Evolutionary conservation across 371 early-diverging fungal genomes (phyloP).

Genomic region (Rhizopus arrhizus): DNA sequence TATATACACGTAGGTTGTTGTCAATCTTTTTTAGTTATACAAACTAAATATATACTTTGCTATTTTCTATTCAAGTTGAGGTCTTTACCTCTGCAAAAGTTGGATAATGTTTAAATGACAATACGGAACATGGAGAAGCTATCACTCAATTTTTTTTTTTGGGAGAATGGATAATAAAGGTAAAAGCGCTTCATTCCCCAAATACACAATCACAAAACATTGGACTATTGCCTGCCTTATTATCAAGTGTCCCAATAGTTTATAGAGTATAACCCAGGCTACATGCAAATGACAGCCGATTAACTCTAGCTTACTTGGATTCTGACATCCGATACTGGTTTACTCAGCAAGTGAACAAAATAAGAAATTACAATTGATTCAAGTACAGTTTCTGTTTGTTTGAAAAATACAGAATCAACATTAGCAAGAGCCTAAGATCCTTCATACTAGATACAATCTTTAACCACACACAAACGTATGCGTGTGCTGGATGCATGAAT

Average conservation of each 20-base stretch:
- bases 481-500: background rate
- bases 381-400: conserved; percentile 96
- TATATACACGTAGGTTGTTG: background rate
- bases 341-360: conserved; percentile 90
- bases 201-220: conserved; percentile 94
- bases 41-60: conserved; percentile 38
- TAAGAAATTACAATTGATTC: conserved; percentile 91
- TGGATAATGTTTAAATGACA: conserved; percentile 99
- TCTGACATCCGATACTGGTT: conserved; percentile 86
- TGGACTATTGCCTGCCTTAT: conserved; percentile 99
- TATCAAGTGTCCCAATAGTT: conserved; percentile 99
- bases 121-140: conserved; percentile 96
- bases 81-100: conserved; percentile 98
- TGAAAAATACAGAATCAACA: conserved; percentile 98
- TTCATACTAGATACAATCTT: conserved; percentile 79
- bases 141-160: conserved; percentile 78
- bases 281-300: conserved; percentile 64
- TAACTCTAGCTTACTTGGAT: conserved; percentile 79
- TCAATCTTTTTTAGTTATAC: background rate
- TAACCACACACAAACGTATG: background rate
- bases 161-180: conserved; percentile 84
- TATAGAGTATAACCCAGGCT: too few relatives aligned
- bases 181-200: conserved; percentile 77
- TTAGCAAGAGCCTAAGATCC: conserved; percentile 99
- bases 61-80: conserved; percentile 88